phyloP scores from a whole-genome alignment of 1,284 basidiomycete species.

The Cystobasidiaceae sp. region DNA sequence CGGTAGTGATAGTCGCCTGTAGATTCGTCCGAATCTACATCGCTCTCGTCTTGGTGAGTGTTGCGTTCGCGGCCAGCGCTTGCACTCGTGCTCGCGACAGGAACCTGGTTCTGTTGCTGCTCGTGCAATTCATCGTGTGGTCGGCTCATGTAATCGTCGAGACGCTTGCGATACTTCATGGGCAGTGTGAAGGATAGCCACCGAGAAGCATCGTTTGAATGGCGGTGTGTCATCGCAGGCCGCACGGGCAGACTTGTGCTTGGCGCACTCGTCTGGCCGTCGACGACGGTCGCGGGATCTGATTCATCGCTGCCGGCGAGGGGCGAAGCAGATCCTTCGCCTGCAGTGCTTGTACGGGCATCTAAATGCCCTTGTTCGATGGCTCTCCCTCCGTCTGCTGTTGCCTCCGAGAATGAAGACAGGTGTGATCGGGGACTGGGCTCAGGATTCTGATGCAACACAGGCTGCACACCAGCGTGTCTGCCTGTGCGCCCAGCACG shows the following conservation, averaged over 20 bases:
- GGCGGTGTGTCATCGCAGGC: not conserved
- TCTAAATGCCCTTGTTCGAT: too few relatives aligned
- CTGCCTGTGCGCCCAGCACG: not conserved
- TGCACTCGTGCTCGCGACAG: not conserved
- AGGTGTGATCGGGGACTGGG: not conserved
- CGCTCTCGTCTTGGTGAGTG: constrained; percentile 4
- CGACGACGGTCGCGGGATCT: not conserved
- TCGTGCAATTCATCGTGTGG: not conserved
- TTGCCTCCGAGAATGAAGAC: not conserved
- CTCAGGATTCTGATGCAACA: not conserved
- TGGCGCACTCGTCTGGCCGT: not conserved
- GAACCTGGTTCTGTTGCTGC: not conserved
- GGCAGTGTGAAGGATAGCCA: constrained; percentile 29
- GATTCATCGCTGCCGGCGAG: too few relatives aligned
- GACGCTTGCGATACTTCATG: constrained; percentile 17
- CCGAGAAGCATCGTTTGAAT: constrained; percentile 25
- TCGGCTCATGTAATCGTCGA: constrained; percentile 21
- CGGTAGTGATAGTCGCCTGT: constrained; percentile 16
- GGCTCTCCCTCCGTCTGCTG: not conserved
- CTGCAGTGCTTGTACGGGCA: too few relatives aligned
- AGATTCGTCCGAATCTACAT: constrained; percentile 9
- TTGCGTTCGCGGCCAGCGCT: too few relatives aligned
- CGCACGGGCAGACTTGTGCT: not conserved
- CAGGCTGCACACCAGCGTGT: constrained; percentile 20
- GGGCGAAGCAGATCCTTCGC: too few relatives aligned